Percentiles rank a stretch among this genome's conserved stretches.
phyloP scores from a whole-genome alignment of 441 rosid species.

The Eruca vesicaria region DNA sequence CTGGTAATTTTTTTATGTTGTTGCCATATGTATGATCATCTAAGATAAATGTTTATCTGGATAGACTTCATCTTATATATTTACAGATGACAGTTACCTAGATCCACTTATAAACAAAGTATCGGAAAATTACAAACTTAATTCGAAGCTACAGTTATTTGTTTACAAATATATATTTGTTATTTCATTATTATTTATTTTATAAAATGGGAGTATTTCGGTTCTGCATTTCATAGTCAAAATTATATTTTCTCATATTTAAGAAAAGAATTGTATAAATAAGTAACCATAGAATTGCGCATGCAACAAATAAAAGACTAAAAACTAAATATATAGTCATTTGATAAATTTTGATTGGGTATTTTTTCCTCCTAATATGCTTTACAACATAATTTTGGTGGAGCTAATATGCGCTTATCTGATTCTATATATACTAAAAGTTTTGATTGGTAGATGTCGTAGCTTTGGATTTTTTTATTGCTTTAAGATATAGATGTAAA shows the following conservation, averaged over 20 bases:
- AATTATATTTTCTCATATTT: background rate
- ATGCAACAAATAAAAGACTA: background rate
- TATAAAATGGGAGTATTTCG: background rate
- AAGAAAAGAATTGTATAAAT: background rate
- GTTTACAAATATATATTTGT: no score
- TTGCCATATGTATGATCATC: background rate
- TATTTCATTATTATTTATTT: no score
- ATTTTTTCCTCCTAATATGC: background rate
- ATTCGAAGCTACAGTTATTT: no score
- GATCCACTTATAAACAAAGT: background rate
- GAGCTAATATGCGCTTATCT: background rate
- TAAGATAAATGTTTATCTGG: background rate
- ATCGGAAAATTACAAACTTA: background rate
- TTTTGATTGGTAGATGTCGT: no score
- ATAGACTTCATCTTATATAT: background rate
- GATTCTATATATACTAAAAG: background rate
- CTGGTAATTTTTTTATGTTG: constrained; percentile 32
- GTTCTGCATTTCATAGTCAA: background rate
- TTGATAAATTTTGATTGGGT: background rate
- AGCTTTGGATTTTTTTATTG: no score
- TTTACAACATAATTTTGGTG: background rate
- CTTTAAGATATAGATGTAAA: no score
- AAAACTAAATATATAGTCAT: background rate
- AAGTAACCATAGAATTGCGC: background rate
- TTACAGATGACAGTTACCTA: no score